Base-by-base conservation (phyloP, 2,329 filamentous ascomycete genomes). In the Colletotrichum horii region DNA sequence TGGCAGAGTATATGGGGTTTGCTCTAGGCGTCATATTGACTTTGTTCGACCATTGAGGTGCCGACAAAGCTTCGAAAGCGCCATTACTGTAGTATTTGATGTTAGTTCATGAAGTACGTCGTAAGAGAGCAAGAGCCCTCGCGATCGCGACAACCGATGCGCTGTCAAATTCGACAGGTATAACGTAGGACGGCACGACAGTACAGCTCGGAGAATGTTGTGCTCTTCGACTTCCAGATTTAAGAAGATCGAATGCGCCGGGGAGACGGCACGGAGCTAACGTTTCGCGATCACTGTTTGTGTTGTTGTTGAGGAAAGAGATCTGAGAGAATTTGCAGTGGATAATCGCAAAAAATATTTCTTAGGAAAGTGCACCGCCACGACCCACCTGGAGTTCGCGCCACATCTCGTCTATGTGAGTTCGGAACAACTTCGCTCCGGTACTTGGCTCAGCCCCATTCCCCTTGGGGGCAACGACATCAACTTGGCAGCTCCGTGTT, bases 11-110 rank as follows among this genome's bases (percentile, higher is more conserved):
- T 89, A 92, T 93, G 87, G 89, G 90, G 87, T 94, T 90, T 88
- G 83, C 83, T 96, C 88, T 96, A 91, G 95, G 94, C 94, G 91
- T 86, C 94, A 92, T 92, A 92, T 96, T 96, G 95, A 96, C 94
- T 95, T 89, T 94, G 83, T 88, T 86, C 89, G 93, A 89, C 89
- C 87, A 94, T 78, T 70, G 48, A 32, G 61, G 72, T 64, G 76
- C 61, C 77, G 76, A 68, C 65, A 75, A 95, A 96, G 95, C 95
- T 97, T 97, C 95, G 95, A 97, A 94, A 94, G 94, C 93, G 94
- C 95, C 94, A 77, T 71, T 38, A 24, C 67, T 70, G 19, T 38
- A 12, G 14, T 24, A 26, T 28, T 64, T 22, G 8, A 14, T 24
- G 5, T 55, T 22, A 66, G 43, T 48, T 19, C 36, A 16, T 7